Evolutionary conservation across 2,329 filamentous ascomycete genomes (phyloP), one percentile per base, ranked within the genome.

Genomic region (Penicillium italicum): DNA sequence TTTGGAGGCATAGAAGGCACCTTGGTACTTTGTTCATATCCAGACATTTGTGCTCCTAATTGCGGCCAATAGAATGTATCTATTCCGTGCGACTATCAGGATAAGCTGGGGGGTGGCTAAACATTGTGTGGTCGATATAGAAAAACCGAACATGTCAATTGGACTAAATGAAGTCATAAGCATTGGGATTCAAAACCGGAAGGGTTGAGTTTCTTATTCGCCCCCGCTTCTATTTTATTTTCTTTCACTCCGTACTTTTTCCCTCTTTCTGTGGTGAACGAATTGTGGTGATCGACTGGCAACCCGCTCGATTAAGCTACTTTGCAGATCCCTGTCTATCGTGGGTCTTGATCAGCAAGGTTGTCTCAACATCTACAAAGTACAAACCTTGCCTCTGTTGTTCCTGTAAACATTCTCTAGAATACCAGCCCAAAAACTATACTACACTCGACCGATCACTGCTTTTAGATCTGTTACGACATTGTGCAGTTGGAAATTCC

Each of bases 221-320:
- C 4, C 9, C 6, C 11, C 7, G 1, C 12, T 38, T 47, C 16
- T 20, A 11, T 30, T 16, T n/a, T 22, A 4, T 18, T 28, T 5
- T 28, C 8, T 9, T n/a, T n/a, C n/a, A n/a, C n/a, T n/a, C n/a
- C n/a, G n/a, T 2, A 28, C 26, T 6, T 30, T 24, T 38, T 16
- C 18, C 3, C 24, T 14, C 20, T 33, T 12, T n/a, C 31, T 31
- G 6, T 24, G 30, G 24, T 37, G 20, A 49, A 36, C 53, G 30
- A 20, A 43, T 31, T 26, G 37, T 31, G 53, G 31, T 43, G 55
- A 59, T 59, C 59, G 49, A 53, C 53, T 58, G 55, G 50, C 44
- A 58, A 59, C 36, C 54, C 49, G 46, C 49, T 53, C 20, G 45
- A 42, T 53, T 51, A 51, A 56, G 50, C 52, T 53, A 53, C 49